Evolutionary conservation across 345 rosid genomes (phyloP).

Genomic region (Zanthoxylum bungeanum): DNA sequence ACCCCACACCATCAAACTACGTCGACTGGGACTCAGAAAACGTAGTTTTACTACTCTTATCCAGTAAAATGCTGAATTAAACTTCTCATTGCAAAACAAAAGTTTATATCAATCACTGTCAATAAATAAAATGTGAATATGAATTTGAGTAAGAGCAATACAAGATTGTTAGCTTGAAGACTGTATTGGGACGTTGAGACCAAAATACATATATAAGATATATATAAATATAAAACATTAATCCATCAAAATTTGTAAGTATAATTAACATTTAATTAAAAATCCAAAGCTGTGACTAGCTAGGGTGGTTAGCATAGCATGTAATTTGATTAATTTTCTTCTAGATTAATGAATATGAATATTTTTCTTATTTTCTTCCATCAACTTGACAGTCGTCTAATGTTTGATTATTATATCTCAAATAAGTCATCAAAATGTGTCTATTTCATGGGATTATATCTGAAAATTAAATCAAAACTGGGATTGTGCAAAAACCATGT

Average conservation of each 20-base stretch:
- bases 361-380: background rate
- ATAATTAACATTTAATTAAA: too few species aligned
- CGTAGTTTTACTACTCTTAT: too few species aligned
- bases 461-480: background rate
- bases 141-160: background rate
- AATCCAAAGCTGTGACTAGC: too few species aligned
- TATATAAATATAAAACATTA: too few species aligned
- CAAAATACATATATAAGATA: too few species aligned
- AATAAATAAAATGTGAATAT: too few species aligned
- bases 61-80: background rate
- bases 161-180: background rate
- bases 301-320: too few species aligned
- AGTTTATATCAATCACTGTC: too few species aligned
- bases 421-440: constrained; percentile 3
- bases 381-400: background rate
- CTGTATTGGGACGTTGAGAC: background rate
- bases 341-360: background rate
- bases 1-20: too few species aligned
- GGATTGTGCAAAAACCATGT: background rate
- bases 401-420: background rate
- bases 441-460: constrained; percentile 15
- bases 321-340: too few species aligned
- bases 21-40: too few species aligned
- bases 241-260: background rate
- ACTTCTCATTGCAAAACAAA: too few species aligned